Percentiles rank a stretch among this genome's conserved stretches.
Conservation (phyloP, 202 grass and related monocot genomes). For the Tripidium arundinaceum region DNA sequence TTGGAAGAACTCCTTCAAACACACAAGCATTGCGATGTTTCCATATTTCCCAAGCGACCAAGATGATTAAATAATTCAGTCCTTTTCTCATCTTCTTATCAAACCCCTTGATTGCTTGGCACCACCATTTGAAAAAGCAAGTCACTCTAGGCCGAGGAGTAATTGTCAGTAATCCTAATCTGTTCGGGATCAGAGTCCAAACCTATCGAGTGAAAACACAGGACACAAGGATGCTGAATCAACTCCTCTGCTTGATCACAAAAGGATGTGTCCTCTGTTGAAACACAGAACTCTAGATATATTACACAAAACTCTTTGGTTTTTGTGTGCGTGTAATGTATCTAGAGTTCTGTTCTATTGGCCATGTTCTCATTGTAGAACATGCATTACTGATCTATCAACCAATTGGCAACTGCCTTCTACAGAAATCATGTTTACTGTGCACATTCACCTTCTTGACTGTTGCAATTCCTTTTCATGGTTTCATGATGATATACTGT, state of each 20-base stretch:
- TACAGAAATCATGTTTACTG: neutral
- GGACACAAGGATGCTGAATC: no score
- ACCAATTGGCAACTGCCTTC: neutral
- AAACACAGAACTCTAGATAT: no score
- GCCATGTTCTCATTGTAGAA: neutral
- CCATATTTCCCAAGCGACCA: neutral
- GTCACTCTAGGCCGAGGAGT: no score
- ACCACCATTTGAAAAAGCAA: neutral
- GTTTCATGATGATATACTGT: constrained; percentile 20
- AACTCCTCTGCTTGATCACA: no score
- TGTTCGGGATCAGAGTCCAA: neutral
- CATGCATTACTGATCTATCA: neutral
- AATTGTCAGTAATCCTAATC: neutral
- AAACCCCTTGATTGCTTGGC: neutral
- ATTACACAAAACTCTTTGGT: neutral
- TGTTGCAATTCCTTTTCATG: neutral
- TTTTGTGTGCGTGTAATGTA: no score
- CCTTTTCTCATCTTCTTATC: neutral
- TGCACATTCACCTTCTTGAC: neutral
- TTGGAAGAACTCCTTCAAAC: no score
- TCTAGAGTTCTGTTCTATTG: no score
- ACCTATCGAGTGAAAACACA: neutral
- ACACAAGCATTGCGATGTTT: no score
- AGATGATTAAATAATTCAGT: neutral
- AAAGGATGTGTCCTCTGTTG: no score